Base-by-base conservation (phyloP, 306 rosid genomes). In the Begonia masoniana region DNA sequence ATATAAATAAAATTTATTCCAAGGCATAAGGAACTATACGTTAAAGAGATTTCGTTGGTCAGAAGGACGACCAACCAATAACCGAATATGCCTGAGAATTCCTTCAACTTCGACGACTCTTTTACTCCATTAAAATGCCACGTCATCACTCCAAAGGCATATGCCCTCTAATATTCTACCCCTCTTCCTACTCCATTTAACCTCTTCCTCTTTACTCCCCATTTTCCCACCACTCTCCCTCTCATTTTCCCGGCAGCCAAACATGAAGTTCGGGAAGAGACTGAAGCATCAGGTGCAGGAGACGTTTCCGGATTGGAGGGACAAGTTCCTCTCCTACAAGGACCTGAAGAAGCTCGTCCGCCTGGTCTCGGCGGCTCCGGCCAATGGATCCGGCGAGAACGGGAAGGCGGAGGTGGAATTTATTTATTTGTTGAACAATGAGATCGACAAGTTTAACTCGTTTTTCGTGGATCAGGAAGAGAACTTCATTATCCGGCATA, bases 391-490 rank as follows among this genome's bases (percentile, higher is more conserved):
- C 0, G 6, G 41, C 3, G 78, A 61, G 36, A 56, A 35, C 5
- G 93, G 70, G 4, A 81, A 55, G 60, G 71, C 71, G 0, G 87
- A 80, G 74, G 74, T 80, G 2, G 75, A 76, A 66, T 89, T 89
- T 48, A 66, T 89, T 23, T 74, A 55, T 55, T 47, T 85, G 57
- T 72, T 89, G 83, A 73, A 89, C 76, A 78, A 58, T 56, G 95
- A 89, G 83, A 78, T 89, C 21, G 87, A 89, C 15, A 89, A 89
- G 82, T 82, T 89, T 68, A 89, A 89, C 57, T 71, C 57, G 0
- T 89, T 89, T 47, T 89, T 82, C 78, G 43, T 78, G 71, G 95
- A 89, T 21, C 78, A 80, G 54, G 95, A 89, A 14, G 97, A 89
- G 68, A 88, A 85, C 55, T 85, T 82, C 69, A 74, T 89, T 10